Base-by-base conservation (phyloP, 2,329 filamentous ascomycete genomes). In the Colletotrichum filicis region DNA sequence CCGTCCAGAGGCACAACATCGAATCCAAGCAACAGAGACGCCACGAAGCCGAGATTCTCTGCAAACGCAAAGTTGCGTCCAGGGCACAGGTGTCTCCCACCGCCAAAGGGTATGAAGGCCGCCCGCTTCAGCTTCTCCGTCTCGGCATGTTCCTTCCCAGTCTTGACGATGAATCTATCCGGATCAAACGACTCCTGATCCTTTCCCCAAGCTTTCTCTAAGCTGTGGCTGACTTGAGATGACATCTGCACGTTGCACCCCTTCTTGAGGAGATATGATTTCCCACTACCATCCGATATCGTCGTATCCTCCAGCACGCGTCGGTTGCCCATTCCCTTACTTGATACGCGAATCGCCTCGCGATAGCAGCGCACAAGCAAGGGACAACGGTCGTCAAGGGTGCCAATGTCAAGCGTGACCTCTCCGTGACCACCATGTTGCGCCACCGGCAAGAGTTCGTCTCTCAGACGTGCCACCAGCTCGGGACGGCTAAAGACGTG, bases 81-180 rank as follows among this genome's bases (percentile, higher is more conserved):
- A 0, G 82, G 82, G 55, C 86, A 88, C 11, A 87, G 75, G 7
- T 83, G 85, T 61, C 84, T 86, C 14, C 87, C 87, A 3, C 86
- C 83, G 3, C 87, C 87, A 76, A 89, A 89, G 0, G 84, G 80
- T 28, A 86, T 78, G 71, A 87, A 87, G 6, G 81, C 77, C 26
- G 81, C 82, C 14, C 74, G 74, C 32, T 76, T 77, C 37, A 76
- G 52, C 24, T 42, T 74, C n/a, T 72, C 52, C 22, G 71, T 80
- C 4, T 67, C 52, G 1, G 52, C 5, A 5, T 58, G 8, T 19
- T 37, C 57, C 28, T 64, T 49, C 14, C 14, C 22, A 12, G 24
- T 32, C 62, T 49, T 70, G 6, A 59, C 60, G 14, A 82, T 67
- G 65, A 84, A 83, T 2, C 81, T 75, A 4, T 74, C 68, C 0